Conservation (phyloP, 352 stramenopile genomes). For the Lagenidium giganteum region DNA sequence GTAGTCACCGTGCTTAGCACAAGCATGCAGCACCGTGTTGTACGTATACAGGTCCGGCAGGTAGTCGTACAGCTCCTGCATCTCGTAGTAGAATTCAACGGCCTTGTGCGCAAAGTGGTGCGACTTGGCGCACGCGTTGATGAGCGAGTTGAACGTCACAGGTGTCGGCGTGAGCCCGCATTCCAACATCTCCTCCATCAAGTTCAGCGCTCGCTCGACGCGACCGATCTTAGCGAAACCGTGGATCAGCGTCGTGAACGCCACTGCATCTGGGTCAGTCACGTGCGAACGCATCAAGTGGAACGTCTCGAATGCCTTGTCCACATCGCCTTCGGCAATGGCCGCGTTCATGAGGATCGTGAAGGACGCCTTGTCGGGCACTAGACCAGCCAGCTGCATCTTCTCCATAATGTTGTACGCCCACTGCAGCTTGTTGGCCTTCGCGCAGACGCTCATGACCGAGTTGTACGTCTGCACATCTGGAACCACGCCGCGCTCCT, state of each 20-base stretch:
- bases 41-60: slow-evolving; percentile 71
- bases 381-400: slow-evolving; percentile 71
- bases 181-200: slow-evolving; percentile 75
- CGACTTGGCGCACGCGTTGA: slow-evolving; percentile 79
- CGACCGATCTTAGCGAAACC: slow-evolving; percentile 68
- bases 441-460: slow-evolving; percentile 82
- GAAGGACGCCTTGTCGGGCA: slow-evolving; percentile 62
- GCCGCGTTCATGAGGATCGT: slow-evolving; percentile 78
- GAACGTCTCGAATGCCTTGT: slow-evolving; percentile 84
- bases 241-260: slow-evolving; percentile 71
- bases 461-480: slow-evolving; percentile 64
- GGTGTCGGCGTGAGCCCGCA: slow-evolving; percentile 56
- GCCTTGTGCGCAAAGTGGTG: slow-evolving; percentile 83
- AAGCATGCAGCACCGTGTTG: slow-evolving; percentile 72
- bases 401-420: slow-evolving; percentile 85
- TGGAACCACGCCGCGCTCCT: slow-evolving; percentile 57
- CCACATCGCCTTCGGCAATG: slow-evolving; percentile 63
- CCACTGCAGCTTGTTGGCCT: slow-evolving; percentile 54
- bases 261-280: slow-evolving; percentile 58
- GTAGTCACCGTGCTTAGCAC: slow-evolving; percentile 71
- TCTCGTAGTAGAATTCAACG: slow-evolving; percentile 81
- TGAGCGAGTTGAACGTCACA: slow-evolving; percentile 77
- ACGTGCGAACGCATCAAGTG: slow-evolving; percentile 77
- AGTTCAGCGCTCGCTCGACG: slow-evolving; percentile 68
- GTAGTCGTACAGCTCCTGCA: slow-evolving; percentile 86